These are phyloP conservation scores for Clausena lansium DNA, from an alignment of 345 rosid genomes.

Conservation along the genomic window DNA sequence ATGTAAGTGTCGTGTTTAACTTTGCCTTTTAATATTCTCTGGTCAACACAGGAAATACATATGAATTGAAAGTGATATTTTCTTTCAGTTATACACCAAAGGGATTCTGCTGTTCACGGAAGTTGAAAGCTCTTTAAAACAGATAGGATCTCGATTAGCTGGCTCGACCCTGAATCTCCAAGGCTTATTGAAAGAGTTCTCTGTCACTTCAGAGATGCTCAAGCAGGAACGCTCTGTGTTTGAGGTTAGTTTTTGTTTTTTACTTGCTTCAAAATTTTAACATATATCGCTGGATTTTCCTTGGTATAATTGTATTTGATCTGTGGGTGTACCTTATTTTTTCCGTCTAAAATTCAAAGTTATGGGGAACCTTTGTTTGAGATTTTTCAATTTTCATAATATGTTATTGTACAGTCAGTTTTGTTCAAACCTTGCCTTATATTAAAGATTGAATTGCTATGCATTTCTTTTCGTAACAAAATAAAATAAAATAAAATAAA, in stretches of 20 bases:
- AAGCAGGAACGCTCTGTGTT: slow-evolving; percentile 51
- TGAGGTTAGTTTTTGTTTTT: slow-evolving; percentile 54
- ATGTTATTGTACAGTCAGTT: background rate
- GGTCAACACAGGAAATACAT: background rate
- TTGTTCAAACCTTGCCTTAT: background rate
- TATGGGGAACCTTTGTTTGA: background rate
- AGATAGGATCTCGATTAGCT: slow-evolving; percentile 39
- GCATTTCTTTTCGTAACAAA: background rate
- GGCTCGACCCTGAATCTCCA: slow-evolving; percentile 46
- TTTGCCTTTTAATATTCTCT: background rate
- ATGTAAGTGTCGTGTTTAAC: slow-evolving; percentile 39
- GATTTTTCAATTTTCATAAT: background rate
- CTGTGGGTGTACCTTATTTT: background rate
- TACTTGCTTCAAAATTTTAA: background rate
- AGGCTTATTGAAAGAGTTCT: slow-evolving; percentile 44
- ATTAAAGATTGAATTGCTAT: background rate
- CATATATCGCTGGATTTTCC: background rate
- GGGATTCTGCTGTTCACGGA: slow-evolving; percentile 64
- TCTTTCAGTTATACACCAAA: slow-evolving; percentile 52
- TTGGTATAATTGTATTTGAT: background rate
- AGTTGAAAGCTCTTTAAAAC: slow-evolving; percentile 48
- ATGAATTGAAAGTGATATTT: slow-evolving; percentile 10
- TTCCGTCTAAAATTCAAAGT: background rate
- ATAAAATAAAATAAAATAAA: background rate
- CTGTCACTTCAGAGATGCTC: slow-evolving; percentile 65